Evolutionary conservation across 805 yeast genomes (phyloP).

Genomic region (Yamadazyma sp.): DNA sequence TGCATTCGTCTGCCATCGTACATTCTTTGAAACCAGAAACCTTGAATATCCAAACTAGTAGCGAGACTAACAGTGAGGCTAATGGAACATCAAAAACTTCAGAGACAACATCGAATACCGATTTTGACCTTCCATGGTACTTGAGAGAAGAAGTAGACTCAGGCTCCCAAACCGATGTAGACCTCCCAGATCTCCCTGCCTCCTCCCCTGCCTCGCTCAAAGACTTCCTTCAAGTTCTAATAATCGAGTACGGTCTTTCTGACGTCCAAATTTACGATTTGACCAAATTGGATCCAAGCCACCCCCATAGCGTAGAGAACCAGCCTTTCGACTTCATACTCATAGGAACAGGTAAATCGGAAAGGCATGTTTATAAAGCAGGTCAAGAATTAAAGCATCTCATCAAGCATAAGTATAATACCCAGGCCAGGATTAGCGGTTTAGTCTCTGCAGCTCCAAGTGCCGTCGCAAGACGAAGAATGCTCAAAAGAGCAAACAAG

Average conservation of each 20-base stretch:
- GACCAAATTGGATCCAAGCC: constrained; percentile 35
- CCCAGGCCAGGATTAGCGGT: constrained; percentile 66
- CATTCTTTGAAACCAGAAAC: too few species aligned
- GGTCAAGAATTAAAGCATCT: constrained; percentile 55
- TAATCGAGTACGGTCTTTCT: constrained; percentile 61
- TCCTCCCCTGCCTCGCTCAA: constrained; percentile 54
- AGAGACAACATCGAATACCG: not conserved
- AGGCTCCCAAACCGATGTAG: constrained; percentile 6
- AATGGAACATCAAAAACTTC: too few species aligned
- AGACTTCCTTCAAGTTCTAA: constrained; percentile 46
- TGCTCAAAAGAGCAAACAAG: constrained; percentile 54
- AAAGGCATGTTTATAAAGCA: constrained; percentile 73
- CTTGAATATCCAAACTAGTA: too few species aligned
- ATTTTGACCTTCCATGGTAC: constrained; percentile 57
- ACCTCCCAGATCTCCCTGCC: constrained; percentile 58
- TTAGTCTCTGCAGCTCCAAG: constrained; percentile 55
- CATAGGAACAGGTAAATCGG: constrained; percentile 73
- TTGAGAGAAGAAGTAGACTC: constrained; percentile 41
- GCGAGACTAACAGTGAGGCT: too few species aligned
- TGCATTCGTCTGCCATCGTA: too few species aligned
- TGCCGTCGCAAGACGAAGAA: constrained; percentile 37
- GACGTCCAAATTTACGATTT: constrained; percentile 68
- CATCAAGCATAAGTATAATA: constrained; percentile 48
- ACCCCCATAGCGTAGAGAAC: constrained; percentile 29
- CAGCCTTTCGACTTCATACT: constrained; percentile 41